Base-by-base conservation (phyloP, 2,329 filamentous ascomycete genomes). In the Scopulariopsis brevicaulis region DNA sequence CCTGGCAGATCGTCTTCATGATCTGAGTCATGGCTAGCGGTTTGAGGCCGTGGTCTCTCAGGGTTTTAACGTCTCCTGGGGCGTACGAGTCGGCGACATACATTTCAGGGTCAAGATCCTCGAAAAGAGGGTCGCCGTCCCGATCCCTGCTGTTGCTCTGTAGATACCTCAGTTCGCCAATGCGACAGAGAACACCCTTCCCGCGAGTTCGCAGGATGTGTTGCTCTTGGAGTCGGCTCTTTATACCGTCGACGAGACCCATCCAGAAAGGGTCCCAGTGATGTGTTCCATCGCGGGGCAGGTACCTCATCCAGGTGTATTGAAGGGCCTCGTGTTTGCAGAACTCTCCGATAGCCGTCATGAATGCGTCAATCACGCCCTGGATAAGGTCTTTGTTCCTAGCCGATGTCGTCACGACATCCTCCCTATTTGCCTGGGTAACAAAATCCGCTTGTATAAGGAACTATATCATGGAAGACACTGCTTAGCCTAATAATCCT, bases 361-460 rank as follows among this genome's bases (percentile, higher is more conserved):
- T 56, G 58, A 79, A 77, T 0, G 69, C 68, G 0, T 67, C 62
- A 0, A 72, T 70, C 12, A 79, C 67, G 3, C 64, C 65, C 4
- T 64, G 55, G 0, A 71, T 59, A 0, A 79, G 67, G 0, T 35
- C 60, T 2, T 55, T 20, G 57, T 80, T 81, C 18, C 76, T 62
- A 1, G 35, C 54, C 0, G 75, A 77, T 2, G 64, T 65, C 0
- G 60, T 60, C 1, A 71, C 63, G 4, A 79, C 67, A 53, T 74
- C 73, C 60, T 79, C 66, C 0, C 77, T 67, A 60, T 66, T 76
- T 3, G 74, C 76, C 18, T 71, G 63, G 0, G 73, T 78, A 46
- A 75, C 74, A 58, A 80, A 80, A 60, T 80, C 77, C 7, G 74
- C 68, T 10, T 80, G 77, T 12, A 81, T 74, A 1, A 79, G 62